Base-by-base conservation (phyloP, 2,329 filamentous ascomycete genomes). In the Colletotrichum sp. region DNA sequence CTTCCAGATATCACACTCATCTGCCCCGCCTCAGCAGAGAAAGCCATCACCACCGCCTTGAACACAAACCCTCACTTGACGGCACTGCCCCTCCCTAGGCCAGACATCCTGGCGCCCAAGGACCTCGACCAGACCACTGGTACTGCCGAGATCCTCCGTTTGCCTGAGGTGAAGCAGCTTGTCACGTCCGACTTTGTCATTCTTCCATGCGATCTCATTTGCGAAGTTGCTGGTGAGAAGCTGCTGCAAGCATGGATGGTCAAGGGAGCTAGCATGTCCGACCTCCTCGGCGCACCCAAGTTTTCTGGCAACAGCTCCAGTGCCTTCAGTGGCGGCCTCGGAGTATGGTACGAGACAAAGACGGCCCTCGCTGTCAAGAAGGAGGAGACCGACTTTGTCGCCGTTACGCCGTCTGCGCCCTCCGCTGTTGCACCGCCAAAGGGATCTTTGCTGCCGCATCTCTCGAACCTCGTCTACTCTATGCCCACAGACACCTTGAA, bases 161-260 rank as follows among this genome's bases (percentile, higher is more conserved):
- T 98, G 10, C 94, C 95, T 1, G 94, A 98, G 82, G 92, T 99
- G 60, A 93, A 94, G 81, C 88, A 89, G n/a, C 89, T 92, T 9
- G 92, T 99, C 80, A 95, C 92, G 70, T 92, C 93, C 15, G 95
- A 99, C 85, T 99, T 99, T 81, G 87, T 98, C 30, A 92, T 99
- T 5, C 88, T 99, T 6, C 96, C 97, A 1, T 99, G 97, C 84
- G 97, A 99, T 83, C 88, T 99, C 8, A 93, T 99, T 52, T 98
- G 96, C 83, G 96, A 98, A 81, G 87, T 99, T 18, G 93, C 94
- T 4, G 96, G 96, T 15, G 94, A 96, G 80, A 92, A 93, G 77
- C 88, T 99, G 26, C 86, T 98, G 4, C 95, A 98, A 83, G 92
- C 96, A 76, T 99, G 97, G 96, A 96, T 98, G 94, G 92, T 96